Conservation (phyloP, 805 yeast genomes). For the Candida anglica region DNA sequence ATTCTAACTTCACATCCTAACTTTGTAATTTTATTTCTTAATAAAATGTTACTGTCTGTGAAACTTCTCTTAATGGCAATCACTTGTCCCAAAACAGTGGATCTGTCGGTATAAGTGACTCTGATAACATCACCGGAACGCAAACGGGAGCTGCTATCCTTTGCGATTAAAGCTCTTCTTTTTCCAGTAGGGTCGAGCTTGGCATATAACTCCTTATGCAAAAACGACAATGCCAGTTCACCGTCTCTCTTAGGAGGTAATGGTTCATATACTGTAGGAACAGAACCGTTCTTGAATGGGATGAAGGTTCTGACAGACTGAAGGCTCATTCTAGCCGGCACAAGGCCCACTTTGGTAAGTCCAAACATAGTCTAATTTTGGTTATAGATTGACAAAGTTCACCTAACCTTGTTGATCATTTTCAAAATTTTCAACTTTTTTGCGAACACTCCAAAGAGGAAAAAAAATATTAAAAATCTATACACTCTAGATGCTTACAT, state of each 20-base stretch:
- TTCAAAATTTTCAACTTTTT: no score
- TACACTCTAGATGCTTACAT: no score
- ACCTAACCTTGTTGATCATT: no score
- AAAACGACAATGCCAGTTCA: slow-evolving; percentile 36
- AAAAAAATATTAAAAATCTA: no score
- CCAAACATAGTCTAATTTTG: slow-evolving; percentile 12
- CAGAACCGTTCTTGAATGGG: slow-evolving; percentile 10
- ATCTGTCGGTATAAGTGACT: slow-evolving; percentile 64
- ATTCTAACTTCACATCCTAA: slow-evolving; percentile 84
- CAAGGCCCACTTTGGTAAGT: slow-evolving; percentile 5
- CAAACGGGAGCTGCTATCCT: slow-evolving; percentile 40
- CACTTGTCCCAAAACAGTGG: slow-evolving; percentile 73
- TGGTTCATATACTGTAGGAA: slow-evolving; percentile 46
- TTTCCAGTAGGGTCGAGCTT: slow-evolving; percentile 69
- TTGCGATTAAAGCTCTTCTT: slow-evolving; percentile 28
- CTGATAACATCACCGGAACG: slow-evolving; percentile 81
- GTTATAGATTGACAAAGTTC: no score
- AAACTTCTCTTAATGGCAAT: slow-evolving; percentile 71
- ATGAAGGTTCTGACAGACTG: slow-evolving; percentile 15
- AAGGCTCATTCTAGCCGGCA: slow-evolving; percentile 4
- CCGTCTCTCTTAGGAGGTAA: slow-evolving; percentile 48
- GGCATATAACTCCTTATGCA: slow-evolving; percentile 48
- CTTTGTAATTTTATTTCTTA: slow-evolving; percentile 78
- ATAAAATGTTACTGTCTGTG: slow-evolving; percentile 67
- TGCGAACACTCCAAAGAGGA: no score